Evolutionary conservation across 1,139 yeast genomes (phyloP).

Genomic region (Debaryomyces subglobosus): DNA sequence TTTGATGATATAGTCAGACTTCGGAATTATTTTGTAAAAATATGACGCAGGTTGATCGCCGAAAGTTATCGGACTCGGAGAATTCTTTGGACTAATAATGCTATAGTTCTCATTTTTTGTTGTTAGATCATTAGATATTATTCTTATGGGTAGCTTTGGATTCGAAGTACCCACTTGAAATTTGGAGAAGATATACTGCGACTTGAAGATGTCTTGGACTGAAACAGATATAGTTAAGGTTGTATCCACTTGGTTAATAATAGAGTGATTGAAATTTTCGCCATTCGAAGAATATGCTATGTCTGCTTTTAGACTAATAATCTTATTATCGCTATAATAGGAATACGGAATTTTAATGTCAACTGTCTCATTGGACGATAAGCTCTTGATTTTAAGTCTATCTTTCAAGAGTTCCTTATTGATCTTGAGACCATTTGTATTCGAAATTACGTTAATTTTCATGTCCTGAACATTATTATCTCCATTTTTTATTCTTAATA

Average conservation of each 20-base stretch:
- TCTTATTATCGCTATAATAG: conserved; percentile 30
- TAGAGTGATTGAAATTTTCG: conserved; percentile 23
- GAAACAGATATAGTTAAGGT: conserved; percentile 65
- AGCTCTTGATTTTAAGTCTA: not conserved
- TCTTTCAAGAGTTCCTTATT: conserved; percentile 16
- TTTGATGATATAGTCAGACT: conserved; percentile 20
- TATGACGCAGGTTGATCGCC: conserved; percentile 71
- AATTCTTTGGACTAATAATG: conserved; percentile 31
- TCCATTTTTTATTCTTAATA: conserved; percentile 27
- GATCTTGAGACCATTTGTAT: conserved; percentile 21
- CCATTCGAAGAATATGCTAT: conserved; percentile 33
- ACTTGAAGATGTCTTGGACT: conserved; percentile 73
- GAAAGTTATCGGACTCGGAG: conserved; percentile 46
- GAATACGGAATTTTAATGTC: conserved; percentile 26
- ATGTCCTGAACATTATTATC: conserved; percentile 17
- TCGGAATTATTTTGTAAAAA: conserved; percentile 53
- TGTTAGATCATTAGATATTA: conserved; percentile 46
- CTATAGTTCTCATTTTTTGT: conserved; percentile 40
- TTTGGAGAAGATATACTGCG: conserved; percentile 59
- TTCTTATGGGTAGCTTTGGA: conserved; percentile 54
- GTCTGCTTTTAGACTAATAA: conserved; percentile 30
- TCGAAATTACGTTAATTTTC: conserved; percentile 17
- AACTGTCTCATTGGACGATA: conserved; percentile 15
- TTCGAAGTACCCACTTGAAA: conserved; percentile 68
- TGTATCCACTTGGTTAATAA: conserved; percentile 46